Evolutionary conservation across 495 filamentous ascomycete genomes (phyloP).

Genomic region (Cenococcum geophilum): DNA sequence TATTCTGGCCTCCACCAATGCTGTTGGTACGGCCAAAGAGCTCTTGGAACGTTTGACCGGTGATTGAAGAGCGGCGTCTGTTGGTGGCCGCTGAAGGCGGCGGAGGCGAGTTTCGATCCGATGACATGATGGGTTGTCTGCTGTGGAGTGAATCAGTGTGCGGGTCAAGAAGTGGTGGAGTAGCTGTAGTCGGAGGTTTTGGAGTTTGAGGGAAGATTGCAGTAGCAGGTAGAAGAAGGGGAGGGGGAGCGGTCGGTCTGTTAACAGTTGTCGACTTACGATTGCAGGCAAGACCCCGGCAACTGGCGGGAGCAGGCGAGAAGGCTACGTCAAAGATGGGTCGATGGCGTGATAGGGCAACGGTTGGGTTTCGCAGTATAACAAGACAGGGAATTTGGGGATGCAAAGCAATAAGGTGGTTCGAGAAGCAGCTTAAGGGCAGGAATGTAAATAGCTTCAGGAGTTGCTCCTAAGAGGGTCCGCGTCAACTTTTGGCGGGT

Average conservation of each 20-base stretch:
- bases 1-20: constrained; percentile 6
- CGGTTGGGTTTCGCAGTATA: constrained; percentile 5
- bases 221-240: not conserved
- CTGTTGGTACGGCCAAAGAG: constrained; percentile 33
- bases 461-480: not conserved
- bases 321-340: constrained; percentile 19
- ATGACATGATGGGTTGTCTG: constrained; percentile 26
- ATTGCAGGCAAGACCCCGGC: not conserved
- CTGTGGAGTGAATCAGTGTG: constrained; percentile 6
- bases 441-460: constrained; percentile 8
- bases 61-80: constrained; percentile 35
- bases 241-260: not conserved
- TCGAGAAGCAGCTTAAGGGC: not conserved
- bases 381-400: not conserved
- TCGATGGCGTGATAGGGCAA: constrained; percentile 24
- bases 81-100: constrained; percentile 27
- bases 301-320: not conserved
- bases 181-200: not conserved
- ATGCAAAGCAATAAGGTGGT: not conserved
- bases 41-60: constrained; percentile 38
- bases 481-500: not conserved
- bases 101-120: constrained; percentile 27
- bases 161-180: not conserved
- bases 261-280: not conserved
- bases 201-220: not conserved